Evolutionary conservation across 345 rosid genomes (phyloP), one percentile per base, ranked within the genome.

Genomic region (Brassica cretica): DNA sequence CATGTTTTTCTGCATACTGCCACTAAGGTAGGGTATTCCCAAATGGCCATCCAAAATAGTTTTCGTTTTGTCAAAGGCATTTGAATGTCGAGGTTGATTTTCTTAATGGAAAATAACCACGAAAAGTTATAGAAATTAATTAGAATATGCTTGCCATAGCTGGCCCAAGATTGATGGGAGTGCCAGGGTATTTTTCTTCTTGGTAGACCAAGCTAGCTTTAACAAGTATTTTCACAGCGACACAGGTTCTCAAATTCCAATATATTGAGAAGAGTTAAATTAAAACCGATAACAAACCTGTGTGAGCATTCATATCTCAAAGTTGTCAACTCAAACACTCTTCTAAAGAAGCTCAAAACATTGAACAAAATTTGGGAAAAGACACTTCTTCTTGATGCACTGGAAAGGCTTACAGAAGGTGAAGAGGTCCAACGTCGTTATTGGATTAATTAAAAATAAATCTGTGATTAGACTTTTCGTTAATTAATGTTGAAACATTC

Each of bases 311-410:
- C 30, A 27, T 32, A 1, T 32, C 37, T 32, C 37, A 32, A 5
- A 32, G 37, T 5, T 32, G 37, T 32, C 37, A 32, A 32, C 37
- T 6, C 8, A 35, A 35, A 35, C 87, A 84, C 80, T 90, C 93
- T 81, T 94, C 96, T 0, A 90, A 94, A 84, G 97, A 92, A 83
- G 86, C 94, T 27, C 96, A 90, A 71, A 88, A 84, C 75, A 46
- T 85, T 89, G 0, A 62, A 82, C 12, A 65, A 51, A 78, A 84
- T 92, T 66, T 94, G 94, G 96, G 90, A 89, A 66, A 94, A 87
- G 83, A 92, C 97, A 12, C 21, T 94, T 65, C 94, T 92, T 61
- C 71, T 73, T 4, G 96, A 91, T 80, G 86, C 88, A 4, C 84
- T 92, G 25, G 92, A 90, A 79, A 90, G 46, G 80, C 84, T 92